These are phyloP conservation scores for Monosporascus sp. DNA, from an alignment of 2,329 filamentous ascomycete species.

Conservation along the genomic window DNA sequence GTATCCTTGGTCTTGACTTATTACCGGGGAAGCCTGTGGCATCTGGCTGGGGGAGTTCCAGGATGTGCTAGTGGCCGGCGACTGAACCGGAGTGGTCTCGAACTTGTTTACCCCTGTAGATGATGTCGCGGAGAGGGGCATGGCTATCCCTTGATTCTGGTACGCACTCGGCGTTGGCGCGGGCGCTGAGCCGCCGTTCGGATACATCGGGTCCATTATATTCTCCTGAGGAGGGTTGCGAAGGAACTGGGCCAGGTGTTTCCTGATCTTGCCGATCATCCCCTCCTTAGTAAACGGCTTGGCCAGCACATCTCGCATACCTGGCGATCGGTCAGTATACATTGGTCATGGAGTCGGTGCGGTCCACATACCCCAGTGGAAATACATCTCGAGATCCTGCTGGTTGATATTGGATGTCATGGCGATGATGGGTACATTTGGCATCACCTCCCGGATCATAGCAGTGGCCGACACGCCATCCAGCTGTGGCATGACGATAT, in stretches of 20 bases:
- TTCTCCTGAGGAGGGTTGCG: slow-evolving; percentile 52
- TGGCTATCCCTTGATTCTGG: slow-evolving; percentile 26
- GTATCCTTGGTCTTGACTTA: slow-evolving; percentile 42
- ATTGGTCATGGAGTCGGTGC: background rate
- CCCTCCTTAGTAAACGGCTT: slow-evolving; percentile 93
- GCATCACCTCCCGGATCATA: slow-evolving; percentile 82
- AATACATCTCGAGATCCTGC: slow-evolving; percentile 95
- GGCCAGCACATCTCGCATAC: slow-evolving; percentile 95
- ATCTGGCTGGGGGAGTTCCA: slow-evolving; percentile 50
- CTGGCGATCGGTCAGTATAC: slow-evolving; percentile 38
- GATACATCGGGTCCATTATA: slow-evolving; percentile 25
- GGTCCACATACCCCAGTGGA: slow-evolving; percentile 73
- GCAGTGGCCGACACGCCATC: slow-evolving; percentile 94
- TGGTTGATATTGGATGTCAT: slow-evolving; percentile 99
- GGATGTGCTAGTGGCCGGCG: slow-evolving; percentile 41
- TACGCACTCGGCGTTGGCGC: slow-evolving; percentile 27
- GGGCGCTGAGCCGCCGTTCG: slow-evolving; percentile 22
- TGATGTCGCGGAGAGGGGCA: slow-evolving; percentile 26
- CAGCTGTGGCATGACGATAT: slow-evolving; percentile 95
- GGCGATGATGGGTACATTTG: slow-evolving; percentile 81
- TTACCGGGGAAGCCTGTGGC: slow-evolving; percentile 42
- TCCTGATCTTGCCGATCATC: slow-evolving; percentile 79
- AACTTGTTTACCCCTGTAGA: slow-evolving; percentile 40
- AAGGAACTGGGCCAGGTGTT: slow-evolving; percentile 79
- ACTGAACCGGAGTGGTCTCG: slow-evolving; percentile 50